A percentile compares a stretch with the other conserved stretches of the same genome.
Evolutionary conservation across 2,329 filamentous ascomycete genomes (phyloP).

Genomic region (Aspergillus sp.): DNA sequence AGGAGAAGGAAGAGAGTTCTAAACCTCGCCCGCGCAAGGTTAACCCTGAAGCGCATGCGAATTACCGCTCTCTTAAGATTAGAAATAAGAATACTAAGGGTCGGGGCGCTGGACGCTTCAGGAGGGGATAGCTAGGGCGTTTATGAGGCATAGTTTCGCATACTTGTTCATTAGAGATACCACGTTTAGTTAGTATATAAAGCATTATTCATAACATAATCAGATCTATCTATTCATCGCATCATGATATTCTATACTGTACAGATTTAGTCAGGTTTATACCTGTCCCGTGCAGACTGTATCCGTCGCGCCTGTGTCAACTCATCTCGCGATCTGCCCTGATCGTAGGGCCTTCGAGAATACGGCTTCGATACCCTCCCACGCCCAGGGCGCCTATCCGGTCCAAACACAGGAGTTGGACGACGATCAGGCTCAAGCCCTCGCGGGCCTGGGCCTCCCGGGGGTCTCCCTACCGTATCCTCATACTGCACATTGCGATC

Average conservation of each 20-base stretch:
- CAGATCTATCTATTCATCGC: background rate
- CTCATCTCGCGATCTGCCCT: constrained; percentile 10
- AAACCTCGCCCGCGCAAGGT: constrained; percentile 28
- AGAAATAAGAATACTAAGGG: constrained; percentile 32
- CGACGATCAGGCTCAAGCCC: constrained; percentile 10
- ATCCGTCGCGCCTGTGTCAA: constrained; percentile 17
- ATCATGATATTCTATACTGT: background rate
- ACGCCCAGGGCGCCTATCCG: constrained; percentile 10
- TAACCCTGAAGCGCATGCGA: constrained; percentile 42
- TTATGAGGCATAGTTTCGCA: constrained; percentile 14
- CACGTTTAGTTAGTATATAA: constrained; percentile 7
- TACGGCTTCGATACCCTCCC: constrained; percentile 22
- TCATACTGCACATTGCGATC: constrained; percentile 71
- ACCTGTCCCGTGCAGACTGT: constrained; percentile 25
- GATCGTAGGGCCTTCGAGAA: constrained; percentile 6
- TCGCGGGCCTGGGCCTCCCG: background rate
- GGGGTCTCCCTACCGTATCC: constrained; percentile 7
- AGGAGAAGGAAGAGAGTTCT: constrained; percentile 16
- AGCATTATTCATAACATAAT: constrained; percentile 4
- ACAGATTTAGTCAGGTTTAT: constrained; percentile 24
- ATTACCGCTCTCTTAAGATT: constrained; percentile 44
- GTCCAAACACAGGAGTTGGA: constrained; percentile 17
- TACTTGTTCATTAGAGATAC: constrained; percentile 12
- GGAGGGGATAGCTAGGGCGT: constrained; percentile 20
- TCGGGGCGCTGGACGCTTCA: constrained; percentile 30